A percentile compares a stretch with the other conserved stretches of the same genome.
These are phyloP conservation scores for Metschnikowia colocasiae DNA, from an alignment of 805 yeast genomes.

Conservation along the genomic window DNA sequence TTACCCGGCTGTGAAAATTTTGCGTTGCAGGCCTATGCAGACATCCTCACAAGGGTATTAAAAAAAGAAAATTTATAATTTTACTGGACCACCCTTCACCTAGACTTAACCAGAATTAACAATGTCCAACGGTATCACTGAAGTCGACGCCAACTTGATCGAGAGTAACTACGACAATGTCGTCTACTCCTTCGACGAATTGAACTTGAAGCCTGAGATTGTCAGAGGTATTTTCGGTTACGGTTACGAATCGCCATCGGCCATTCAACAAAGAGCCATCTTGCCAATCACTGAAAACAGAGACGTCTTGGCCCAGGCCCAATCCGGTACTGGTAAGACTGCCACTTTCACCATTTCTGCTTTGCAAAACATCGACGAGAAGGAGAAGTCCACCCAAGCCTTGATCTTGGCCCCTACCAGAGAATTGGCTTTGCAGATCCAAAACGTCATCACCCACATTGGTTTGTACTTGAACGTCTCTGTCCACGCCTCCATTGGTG, in stretches of 20 bases:
- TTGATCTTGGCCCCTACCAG: constrained; percentile 95
- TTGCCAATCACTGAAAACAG: constrained; percentile 72
- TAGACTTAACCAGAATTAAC: constrained; percentile 12
- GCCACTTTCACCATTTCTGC: constrained; percentile 79
- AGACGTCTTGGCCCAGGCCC: constrained; percentile 79
- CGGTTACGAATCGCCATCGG: constrained; percentile 79
- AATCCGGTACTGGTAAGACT: constrained; percentile 89
- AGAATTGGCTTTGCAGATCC: constrained; percentile 95
- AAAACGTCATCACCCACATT: constrained; percentile 83
- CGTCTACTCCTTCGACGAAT: constrained; percentile 64
- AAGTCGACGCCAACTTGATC: constrained; percentile 77
- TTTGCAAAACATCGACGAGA: constrained; percentile 70
- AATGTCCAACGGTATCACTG: constrained; percentile 70
- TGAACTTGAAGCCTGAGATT: constrained; percentile 68
- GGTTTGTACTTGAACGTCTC: constrained; percentile 88
- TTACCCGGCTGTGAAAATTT: constrained; percentile 21
- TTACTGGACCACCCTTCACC: neutral
- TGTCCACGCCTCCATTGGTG: constrained; percentile 97
- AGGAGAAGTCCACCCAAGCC: constrained; percentile 78
- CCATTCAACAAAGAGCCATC: constrained; percentile 79
- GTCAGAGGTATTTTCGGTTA: constrained; percentile 74
- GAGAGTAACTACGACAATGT: constrained; percentile 96
- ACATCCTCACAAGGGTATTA: constrained; percentile 4
- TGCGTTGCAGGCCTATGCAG: constrained; percentile 13
- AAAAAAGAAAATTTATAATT: constrained; percentile 12